A percentile compares a stretch with the other conserved stretches of the same genome.
phyloP scores from a whole-genome alignment of 306 rosid genomes.

The Urtica urens region DNA sequence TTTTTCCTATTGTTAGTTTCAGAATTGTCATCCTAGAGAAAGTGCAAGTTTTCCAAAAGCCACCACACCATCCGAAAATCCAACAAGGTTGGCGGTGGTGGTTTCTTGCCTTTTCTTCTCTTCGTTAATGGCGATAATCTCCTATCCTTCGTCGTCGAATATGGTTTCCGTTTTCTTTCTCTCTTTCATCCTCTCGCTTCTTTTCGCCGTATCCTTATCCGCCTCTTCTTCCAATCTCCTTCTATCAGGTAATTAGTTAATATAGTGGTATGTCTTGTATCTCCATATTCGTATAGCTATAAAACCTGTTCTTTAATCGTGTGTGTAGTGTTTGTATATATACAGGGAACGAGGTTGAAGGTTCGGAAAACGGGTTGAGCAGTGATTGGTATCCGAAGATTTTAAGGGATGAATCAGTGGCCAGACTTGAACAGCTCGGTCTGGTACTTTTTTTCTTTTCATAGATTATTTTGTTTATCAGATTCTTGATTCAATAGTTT shows the following conservation, averaged over 20 bases:
- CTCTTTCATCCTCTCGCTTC: not conserved
- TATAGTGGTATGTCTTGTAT: not conserved
- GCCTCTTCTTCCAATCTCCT: not conserved
- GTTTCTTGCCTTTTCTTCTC: too few relatives aligned
- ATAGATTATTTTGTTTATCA: not conserved
- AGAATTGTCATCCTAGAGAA: too few relatives aligned
- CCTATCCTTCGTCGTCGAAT: not conserved
- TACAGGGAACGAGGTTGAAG: constrained; percentile 46
- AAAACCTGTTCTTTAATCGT: too few relatives aligned
- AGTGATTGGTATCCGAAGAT: constrained; percentile 49
- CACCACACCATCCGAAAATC: too few relatives aligned
- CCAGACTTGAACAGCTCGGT: constrained; percentile 65
- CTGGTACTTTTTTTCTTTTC: constrained; percentile 29
- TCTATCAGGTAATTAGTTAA: not conserved
- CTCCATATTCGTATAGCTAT: not conserved
- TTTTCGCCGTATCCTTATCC: not conserved
- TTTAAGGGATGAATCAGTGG: constrained; percentile 79
- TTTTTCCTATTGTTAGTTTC: too few relatives aligned
- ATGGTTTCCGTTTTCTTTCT: not conserved
- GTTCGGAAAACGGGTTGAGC: constrained; percentile 30
- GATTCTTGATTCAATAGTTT: not conserved
- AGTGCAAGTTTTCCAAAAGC: too few relatives aligned
- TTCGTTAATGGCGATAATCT: too few relatives aligned
- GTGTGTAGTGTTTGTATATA: not conserved
- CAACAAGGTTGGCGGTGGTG: too few relatives aligned